phyloP scores from a whole-genome alignment of 441 rosid genomes.

The Aleurites moluccanus region DNA sequence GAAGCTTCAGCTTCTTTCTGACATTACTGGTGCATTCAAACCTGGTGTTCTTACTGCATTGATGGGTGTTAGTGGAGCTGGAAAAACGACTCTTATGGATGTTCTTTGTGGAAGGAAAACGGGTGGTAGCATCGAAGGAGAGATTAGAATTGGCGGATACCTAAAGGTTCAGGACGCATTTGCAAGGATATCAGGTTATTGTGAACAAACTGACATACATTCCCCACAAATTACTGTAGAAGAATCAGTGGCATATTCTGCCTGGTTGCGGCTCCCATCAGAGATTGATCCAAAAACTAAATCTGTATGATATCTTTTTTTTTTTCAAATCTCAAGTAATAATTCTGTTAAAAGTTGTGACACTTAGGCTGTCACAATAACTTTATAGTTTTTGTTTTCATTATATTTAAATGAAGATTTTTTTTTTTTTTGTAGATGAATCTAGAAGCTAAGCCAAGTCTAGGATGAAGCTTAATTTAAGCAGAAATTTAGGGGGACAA shows the following conservation, averaged over 20 bases:
- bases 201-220: slow-evolving; percentile 69
- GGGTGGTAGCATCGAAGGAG: slow-evolving; percentile 57
- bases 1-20: slow-evolving; percentile 53
- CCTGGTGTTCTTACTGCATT: slow-evolving; percentile 71
- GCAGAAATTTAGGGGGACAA: too few species aligned
- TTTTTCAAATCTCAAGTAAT: neutral
- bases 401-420: too few species aligned
- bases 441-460: too few species aligned
- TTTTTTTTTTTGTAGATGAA: too few species aligned
- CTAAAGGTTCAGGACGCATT: slow-evolving; percentile 57
- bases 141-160: slow-evolving; percentile 55
- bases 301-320: slow-evolving; percentile 35
- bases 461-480: too few species aligned
- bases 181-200: slow-evolving; percentile 66
- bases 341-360: too few species aligned
- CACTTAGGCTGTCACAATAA: too few species aligned
- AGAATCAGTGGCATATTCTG: slow-evolving; percentile 60
- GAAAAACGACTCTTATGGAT: slow-evolving; percentile 74
- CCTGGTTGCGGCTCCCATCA: slow-evolving; percentile 57
- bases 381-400: too few species aligned
- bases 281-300: slow-evolving; percentile 40
- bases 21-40: slow-evolving; percentile 54
- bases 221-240: slow-evolving; percentile 60
- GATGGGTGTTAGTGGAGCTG: slow-evolving; percentile 83
- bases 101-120: slow-evolving; percentile 74